Evolutionary conservation across 202 grass and related monocot genomes (phyloP).

Genomic region (Cymbopogon flexuosus): DNA sequence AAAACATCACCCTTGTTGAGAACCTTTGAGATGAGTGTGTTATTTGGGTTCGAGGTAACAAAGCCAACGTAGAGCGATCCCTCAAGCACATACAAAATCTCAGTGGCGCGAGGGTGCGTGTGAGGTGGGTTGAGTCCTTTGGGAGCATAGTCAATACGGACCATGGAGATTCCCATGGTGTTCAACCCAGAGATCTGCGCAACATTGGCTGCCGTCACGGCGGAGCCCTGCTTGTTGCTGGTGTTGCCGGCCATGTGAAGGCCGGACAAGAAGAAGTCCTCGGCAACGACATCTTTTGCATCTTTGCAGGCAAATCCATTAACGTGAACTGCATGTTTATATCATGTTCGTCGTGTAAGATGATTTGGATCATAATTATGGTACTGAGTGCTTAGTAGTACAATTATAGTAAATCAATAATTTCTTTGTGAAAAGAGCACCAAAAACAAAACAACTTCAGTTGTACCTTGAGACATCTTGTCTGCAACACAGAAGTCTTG

Average conservation of each 20-base stretch:
- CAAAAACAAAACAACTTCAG: not conserved
- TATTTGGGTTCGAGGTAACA: not conserved
- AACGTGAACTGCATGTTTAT: not conserved
- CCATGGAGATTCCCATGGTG: slow-evolving; percentile 46
- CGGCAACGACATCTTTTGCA: not conserved
- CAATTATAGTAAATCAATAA: not conserved
- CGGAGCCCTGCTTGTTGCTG: slow-evolving; percentile 20
- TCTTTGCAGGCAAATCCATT: slow-evolving; percentile 20
- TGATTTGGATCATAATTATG: not conserved
- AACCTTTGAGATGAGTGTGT: not conserved
- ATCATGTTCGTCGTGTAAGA: not conserved
- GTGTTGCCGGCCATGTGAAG: slow-evolving; percentile 8
- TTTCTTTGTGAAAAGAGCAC: not conserved
- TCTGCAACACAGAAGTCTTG: slow-evolving; percentile 29
- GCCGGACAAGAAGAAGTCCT: slow-evolving; percentile 20
- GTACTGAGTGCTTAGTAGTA: not conserved
- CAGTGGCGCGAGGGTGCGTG: slow-evolving; percentile 37
- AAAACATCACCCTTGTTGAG: not conserved
- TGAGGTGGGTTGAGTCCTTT: slow-evolving; percentile 36
- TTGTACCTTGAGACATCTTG: not conserved
- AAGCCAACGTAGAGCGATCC: not conserved
- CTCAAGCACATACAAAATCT: slow-evolving; percentile 19
- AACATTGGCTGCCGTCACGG: slow-evolving; percentile 27
- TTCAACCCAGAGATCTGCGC: slow-evolving; percentile 37
- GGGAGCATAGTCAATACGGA: slow-evolving; percentile 35